Conservation (phyloP, 768 basidiomycete species). For the Boletus subparvulus region DNA sequence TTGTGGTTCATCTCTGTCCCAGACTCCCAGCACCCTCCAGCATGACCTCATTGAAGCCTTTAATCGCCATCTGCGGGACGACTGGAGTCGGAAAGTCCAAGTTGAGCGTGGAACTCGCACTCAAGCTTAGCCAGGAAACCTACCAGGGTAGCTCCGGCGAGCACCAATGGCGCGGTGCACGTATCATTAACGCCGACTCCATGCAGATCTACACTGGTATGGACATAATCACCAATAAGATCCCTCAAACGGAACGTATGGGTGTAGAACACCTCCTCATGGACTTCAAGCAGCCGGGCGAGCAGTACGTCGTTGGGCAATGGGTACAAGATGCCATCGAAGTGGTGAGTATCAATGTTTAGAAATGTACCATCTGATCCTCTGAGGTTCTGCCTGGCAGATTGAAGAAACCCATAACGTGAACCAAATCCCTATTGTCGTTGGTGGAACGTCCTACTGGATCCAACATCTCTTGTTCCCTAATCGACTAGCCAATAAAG, state of each 20-base stretch:
- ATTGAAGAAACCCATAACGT: constrained; percentile 69
- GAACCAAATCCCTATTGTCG: constrained; percentile 77
- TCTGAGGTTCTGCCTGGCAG: constrained; percentile 37
- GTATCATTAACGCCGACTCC: constrained; percentile 92
- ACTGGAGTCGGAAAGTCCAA: constrained; percentile 97
- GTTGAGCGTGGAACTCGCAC: constrained; percentile 84
- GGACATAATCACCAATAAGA: constrained; percentile 93
- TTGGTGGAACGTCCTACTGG: constrained; percentile 97
- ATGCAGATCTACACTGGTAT: constrained; percentile 96
- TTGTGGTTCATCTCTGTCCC: not conserved
- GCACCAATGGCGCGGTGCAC: constrained; percentile 57
- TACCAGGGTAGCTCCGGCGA: constrained; percentile 9
- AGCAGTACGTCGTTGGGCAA: constrained; percentile 83
- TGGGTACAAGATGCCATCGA: constrained; percentile 84
- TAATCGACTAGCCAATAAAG: constrained; percentile 51
- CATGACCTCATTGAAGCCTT: constrained; percentile 48
- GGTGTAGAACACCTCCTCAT: constrained; percentile 89
- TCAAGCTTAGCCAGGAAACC: constrained; percentile 43
- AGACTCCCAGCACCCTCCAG: not conserved
- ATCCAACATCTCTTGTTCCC: constrained; percentile 95
- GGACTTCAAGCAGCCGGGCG: constrained; percentile 81
- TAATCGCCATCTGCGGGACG: constrained; percentile 88
- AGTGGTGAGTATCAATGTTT: constrained; percentile 51
- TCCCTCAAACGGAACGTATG: constrained; percentile 68
- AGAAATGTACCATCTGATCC: not conserved